These are phyloP conservation scores for Trichoderma harzianum DNA, from an alignment of 2,329 filamentous ascomycete genomes.

Conservation along the genomic window DNA sequence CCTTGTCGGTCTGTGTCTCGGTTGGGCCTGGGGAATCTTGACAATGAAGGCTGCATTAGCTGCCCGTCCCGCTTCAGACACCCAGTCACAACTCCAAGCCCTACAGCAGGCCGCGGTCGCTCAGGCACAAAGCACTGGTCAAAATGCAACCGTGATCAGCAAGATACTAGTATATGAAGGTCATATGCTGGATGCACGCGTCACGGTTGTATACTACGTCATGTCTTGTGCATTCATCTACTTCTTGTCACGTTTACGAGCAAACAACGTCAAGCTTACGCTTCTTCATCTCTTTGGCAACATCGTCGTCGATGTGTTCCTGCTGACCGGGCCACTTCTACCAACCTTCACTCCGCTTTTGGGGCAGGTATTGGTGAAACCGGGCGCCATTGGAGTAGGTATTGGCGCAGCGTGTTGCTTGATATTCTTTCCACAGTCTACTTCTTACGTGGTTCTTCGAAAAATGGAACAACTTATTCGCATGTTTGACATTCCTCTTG, in stretches of 20 bases:
- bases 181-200: slow-evolving; percentile 45
- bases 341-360: slow-evolving; percentile 40
- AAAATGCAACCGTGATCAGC: slow-evolving; percentile 27
- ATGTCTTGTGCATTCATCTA: slow-evolving; percentile 46
- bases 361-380: slow-evolving; percentile 40
- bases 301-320: slow-evolving; percentile 44
- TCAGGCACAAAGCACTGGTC: slow-evolving; percentile 29
- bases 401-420: slow-evolving; percentile 43
- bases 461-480: slow-evolving; percentile 31
- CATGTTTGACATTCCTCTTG: slow-evolving; percentile 33
- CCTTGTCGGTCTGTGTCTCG: slow-evolving; percentile 44
- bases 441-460: slow-evolving; percentile 42
- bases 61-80: slow-evolving; percentile 38
- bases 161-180: slow-evolving; percentile 41
- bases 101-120: slow-evolving; percentile 37
- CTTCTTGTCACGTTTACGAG: slow-evolving; percentile 40
- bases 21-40: slow-evolving; percentile 49
- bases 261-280: slow-evolving; percentile 43
- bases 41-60: slow-evolving; percentile 47
- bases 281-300: slow-evolving; percentile 45
- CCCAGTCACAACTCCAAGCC: slow-evolving; percentile 31
- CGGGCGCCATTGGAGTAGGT: slow-evolving; percentile 44
- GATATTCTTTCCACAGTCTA: slow-evolving; percentile 48
- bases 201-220: slow-evolving; percentile 37
- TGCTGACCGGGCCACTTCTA: slow-evolving; percentile 42